A percentile compares a stretch with the other conserved stretches of the same genome.
phyloP scores from a whole-genome alignment of 257 asterid species.

The Ehretia macrophylla region DNA sequence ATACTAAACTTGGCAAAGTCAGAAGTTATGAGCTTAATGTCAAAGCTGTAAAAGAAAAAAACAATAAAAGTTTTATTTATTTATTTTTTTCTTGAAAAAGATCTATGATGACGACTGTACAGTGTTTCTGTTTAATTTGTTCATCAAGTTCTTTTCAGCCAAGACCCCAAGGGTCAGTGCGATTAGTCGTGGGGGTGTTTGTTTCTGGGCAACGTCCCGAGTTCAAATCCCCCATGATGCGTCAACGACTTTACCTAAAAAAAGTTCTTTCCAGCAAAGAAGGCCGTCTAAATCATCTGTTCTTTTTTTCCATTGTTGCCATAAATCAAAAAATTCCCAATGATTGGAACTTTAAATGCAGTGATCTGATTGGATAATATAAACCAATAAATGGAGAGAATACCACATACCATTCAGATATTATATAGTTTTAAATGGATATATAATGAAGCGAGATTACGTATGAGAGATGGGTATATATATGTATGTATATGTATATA shows the following conservation, averaged over 20 bases:
- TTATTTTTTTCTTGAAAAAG: background rate
- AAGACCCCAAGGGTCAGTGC: no score
- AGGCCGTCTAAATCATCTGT: slow-evolving; percentile 11
- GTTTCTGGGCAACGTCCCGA: no score
- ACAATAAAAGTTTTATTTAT: background rate
- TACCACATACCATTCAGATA: background rate
- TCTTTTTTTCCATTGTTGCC: slow-evolving; percentile 2
- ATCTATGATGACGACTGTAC: slow-evolving; percentile 5
- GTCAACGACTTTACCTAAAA: no score
- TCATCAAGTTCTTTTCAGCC: background rate
- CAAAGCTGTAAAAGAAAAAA: no score
- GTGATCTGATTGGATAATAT: slow-evolving; percentile 14
- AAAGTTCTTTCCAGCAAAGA: background rate
- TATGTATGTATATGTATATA: background rate
- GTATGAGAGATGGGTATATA: slow-evolving; percentile 9
- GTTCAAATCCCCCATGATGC: no score
- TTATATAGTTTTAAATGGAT: slow-evolving; percentile 6
- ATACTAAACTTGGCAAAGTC: no score
- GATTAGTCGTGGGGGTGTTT: no score
- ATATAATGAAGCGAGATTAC: background rate
- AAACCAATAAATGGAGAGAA: slow-evolving; percentile 12
- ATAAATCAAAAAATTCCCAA: slow-evolving; percentile 1
- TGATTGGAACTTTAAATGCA: background rate
- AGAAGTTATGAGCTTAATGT: no score
- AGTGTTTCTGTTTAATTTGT: slow-evolving; percentile 1